phyloP scores from a whole-genome alignment of 2,329 filamentous ascomycete species.

The Helminthosporium solani region DNA sequence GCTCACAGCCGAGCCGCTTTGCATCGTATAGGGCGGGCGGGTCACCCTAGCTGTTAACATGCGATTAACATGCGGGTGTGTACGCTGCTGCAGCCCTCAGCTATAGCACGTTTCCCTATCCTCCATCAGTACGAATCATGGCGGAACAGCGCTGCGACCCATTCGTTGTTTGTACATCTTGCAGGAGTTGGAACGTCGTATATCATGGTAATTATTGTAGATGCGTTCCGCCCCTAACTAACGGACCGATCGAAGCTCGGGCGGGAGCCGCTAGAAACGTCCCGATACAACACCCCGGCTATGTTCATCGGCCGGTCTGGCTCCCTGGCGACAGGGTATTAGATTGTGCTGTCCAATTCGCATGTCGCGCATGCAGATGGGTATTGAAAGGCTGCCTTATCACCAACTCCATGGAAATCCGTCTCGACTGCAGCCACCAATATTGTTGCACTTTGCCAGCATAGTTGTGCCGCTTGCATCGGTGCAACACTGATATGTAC shows the following conservation, averaged over 20 bases:
- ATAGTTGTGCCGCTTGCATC: neutral
- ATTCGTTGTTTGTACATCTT: no score
- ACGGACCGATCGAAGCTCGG: no score
- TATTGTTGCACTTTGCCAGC: slow-evolving; percentile 10
- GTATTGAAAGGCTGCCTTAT: slow-evolving; percentile 15
- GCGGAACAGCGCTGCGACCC: no score
- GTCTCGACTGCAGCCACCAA: slow-evolving; percentile 17
- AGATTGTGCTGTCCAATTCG: slow-evolving; percentile 10
- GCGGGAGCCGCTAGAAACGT: no score
- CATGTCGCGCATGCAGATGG: slow-evolving; percentile 14
- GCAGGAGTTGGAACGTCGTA: no score
- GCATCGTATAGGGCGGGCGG: neutral
- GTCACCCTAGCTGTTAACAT: no score
- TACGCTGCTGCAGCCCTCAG: neutral
- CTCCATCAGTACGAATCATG: no score
- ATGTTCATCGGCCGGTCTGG: neutral
- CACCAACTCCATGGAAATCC: slow-evolving; percentile 6
- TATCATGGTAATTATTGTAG: no score
- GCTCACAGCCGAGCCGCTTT: neutral
- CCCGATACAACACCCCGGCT: neutral
- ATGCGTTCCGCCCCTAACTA: no score
- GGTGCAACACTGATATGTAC: slow-evolving; percentile 3
- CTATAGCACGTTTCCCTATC: neutral
- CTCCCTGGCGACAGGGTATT: slow-evolving; percentile 10
- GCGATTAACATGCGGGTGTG: neutral